Conservation (phyloP, 306 rosid species). For the Acacia acuminata region DNA sequence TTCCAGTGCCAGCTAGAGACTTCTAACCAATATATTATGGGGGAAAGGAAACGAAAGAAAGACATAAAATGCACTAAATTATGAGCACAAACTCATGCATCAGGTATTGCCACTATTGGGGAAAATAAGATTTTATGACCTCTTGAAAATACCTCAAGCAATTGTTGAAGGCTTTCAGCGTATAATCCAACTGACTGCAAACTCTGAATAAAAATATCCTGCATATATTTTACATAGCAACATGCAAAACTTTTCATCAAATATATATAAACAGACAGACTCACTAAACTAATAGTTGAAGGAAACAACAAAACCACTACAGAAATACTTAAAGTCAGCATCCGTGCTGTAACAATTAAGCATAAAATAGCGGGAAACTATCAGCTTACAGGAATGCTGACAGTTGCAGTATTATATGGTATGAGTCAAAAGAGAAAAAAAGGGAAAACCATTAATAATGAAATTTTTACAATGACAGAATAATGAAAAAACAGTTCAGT, state of each 20-base stretch:
- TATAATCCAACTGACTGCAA: conserved; percentile 76
- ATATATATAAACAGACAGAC: background rate
- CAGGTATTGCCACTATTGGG: conserved; percentile 1
- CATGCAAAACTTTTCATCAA: conserved; percentile 7
- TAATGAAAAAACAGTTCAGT: background rate
- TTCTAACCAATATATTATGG: background rate
- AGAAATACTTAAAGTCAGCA: background rate
- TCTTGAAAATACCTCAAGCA: conserved; percentile 74
- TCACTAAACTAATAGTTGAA: background rate
- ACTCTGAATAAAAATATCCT: conserved; percentile 83
- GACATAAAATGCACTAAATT: background rate
- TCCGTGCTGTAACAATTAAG: background rate
- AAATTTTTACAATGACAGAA: background rate
- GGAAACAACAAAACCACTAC: background rate
- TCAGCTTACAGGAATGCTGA: background rate
- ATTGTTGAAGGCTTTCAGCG: conserved; percentile 56
- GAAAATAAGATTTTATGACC: conserved; percentile 5
- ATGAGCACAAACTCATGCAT: conserved; percentile 27
- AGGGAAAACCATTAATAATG: background rate
- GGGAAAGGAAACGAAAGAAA: background rate
- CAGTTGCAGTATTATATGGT: background rate
- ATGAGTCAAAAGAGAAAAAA: background rate
- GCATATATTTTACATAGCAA: conserved; percentile 42
- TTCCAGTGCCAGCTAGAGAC: conserved; percentile 18
- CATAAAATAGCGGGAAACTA: background rate